A percentile compares a stretch with the other conserved stretches of the same genome.
phyloP scores from a whole-genome alignment of 1,139 yeast species.

The Sugiyamaella grinbergsii region DNA sequence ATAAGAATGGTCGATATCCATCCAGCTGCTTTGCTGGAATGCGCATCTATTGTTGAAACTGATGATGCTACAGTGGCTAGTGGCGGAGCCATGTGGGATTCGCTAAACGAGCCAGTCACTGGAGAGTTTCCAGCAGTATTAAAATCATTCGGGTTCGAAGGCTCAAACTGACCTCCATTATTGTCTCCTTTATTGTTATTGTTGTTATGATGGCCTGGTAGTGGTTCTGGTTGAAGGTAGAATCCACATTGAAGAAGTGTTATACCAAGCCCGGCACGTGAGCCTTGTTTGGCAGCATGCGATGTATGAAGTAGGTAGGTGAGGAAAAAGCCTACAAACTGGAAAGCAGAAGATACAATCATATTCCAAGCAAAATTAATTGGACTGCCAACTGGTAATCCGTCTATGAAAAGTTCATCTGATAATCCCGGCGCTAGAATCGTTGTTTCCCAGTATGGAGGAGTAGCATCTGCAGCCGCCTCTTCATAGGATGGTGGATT shows the following conservation, averaged over 20 bases:
- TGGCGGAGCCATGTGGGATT: slow-evolving; percentile 20
- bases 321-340: slow-evolving; percentile 87
- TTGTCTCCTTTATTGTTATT: slow-evolving; percentile 38
- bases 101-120: slow-evolving; percentile 37
- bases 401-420: slow-evolving; percentile 93
- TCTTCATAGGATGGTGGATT: slow-evolving; percentile 92
- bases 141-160: slow-evolving; percentile 45
- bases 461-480: slow-evolving; percentile 92
- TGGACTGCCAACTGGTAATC: slow-evolving; percentile 92
- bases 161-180: slow-evolving; percentile 48
- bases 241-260: slow-evolving; percentile 80
- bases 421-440: slow-evolving; percentile 76
- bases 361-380: slow-evolving; percentile 89
- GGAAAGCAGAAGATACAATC: slow-evolving; percentile 85
- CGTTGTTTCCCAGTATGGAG: slow-evolving; percentile 96
- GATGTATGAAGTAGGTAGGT: slow-evolving; percentile 93
- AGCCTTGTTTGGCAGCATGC: slow-evolving; percentile 96
- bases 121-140: slow-evolving; percentile 44
- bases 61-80: slow-evolving; percentile 9
- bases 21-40: slow-evolving; percentile 21
- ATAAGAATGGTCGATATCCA: slow-evolving; percentile 58
- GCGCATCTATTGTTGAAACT: slow-evolving; percentile 21
- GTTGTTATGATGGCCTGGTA: slow-evolving; percentile 32
- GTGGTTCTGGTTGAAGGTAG: slow-evolving; percentile 57
- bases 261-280: slow-evolving; percentile 88